Base-by-base conservation (phyloP, 495 filamentous ascomycete genomes). In the Aspergillus nanangensis region DNA sequence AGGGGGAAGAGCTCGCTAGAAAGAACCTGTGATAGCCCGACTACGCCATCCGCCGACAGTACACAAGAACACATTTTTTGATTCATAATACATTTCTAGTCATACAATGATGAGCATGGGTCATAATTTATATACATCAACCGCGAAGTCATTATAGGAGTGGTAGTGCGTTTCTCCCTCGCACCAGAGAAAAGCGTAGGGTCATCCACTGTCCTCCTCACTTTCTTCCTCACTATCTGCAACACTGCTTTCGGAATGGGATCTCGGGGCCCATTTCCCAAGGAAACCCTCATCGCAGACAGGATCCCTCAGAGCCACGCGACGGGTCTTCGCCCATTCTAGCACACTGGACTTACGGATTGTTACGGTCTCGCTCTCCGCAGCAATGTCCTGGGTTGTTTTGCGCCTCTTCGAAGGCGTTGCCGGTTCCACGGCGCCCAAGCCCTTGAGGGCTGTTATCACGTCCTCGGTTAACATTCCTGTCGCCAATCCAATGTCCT, bases 381-480 rank as follows among this genome's bases (percentile, higher is more conserved):
- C 62, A 2, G 62, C 48, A 4, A 41, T 38, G 21, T 55, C 45
- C 23, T 66, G 59, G 29, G 34, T 51, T 14, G 44, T 38, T 48
- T 64, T 71, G 18, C 63, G 62, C 45, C 67, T 72, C 36, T 75
- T 70, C 0, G 70, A 66, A 0, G 69, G 69, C 8, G 57, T 66
- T 3, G 73, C 75, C n/a, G 79, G 70, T 48, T 87, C 83, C 25
- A 84, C 69, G 24, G 91, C 74, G 5, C 78, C 82, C 85, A 94
- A 88, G 23, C 85, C 83, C 47, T 84, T 80, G 24, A 94, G 70
- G 20, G 88, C 79, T n/a, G 71, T 74, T 31, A 94, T 75, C 22
- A 90, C 84, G 64, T 96, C 91, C 37, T 95, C 90, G 3, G 79
- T 78, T 42, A 81, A 65, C 60, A 96, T 90, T 65, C 86, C 92